Evolutionary conservation across 345 rosid genomes (phyloP).

Genomic region (Diplotaxis tenuifolia): DNA sequence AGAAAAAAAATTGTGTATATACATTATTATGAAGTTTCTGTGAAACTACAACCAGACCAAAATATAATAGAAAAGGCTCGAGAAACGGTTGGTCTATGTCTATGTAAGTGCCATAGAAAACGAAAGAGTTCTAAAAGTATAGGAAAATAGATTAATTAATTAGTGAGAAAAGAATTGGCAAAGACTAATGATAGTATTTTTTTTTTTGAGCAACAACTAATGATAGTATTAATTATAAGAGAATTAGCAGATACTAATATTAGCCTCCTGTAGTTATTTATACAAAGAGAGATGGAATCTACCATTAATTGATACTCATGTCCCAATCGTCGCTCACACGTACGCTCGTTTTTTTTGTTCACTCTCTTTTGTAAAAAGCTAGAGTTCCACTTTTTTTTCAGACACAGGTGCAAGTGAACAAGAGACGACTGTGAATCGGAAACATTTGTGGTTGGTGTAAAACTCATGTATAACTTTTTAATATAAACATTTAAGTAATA

Average conservation of each 20-base stretch:
- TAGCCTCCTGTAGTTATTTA: background rate
- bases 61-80: background rate
- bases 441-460: conserved; percentile 25
- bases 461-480: conserved; percentile 1
- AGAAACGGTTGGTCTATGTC: too few relatives aligned
- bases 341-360: conserved; percentile 38
- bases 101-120: conserved; percentile 19
- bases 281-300: conserved; percentile 53
- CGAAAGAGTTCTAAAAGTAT: conserved; percentile 8
- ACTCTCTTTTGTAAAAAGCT: conserved; percentile 41
- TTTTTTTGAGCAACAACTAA: too few relatives aligned
- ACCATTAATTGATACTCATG: conserved; percentile 62
- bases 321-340: conserved; percentile 72
- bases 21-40: background rate
- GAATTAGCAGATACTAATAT: background rate
- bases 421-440: conserved; percentile 25
- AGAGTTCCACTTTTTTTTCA: conserved; percentile 31
- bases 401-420: conserved; percentile 33
- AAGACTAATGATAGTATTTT: conserved; percentile 1
- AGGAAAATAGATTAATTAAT: conserved; percentile 3
- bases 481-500: background rate
- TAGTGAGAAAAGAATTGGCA: background rate
- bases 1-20: too few relatives aligned
- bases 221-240: background rate
- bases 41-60: background rate